Base-by-base conservation (phyloP, 371 early-diverging fungal genomes). In the Polyrhizophydium stewartii region DNA sequence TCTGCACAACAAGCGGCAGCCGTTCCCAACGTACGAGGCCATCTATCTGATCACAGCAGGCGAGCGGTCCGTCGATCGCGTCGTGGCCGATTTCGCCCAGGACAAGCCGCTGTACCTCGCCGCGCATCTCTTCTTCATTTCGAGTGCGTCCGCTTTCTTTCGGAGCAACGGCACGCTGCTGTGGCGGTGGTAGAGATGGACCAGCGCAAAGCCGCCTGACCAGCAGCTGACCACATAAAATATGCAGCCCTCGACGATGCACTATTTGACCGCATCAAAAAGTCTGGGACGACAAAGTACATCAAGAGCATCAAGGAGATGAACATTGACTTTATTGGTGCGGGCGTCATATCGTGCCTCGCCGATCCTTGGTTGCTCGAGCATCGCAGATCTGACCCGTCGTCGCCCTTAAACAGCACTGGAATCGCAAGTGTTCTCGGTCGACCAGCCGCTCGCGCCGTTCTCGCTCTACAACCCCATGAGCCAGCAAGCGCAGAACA, bases 41-140 rank as follows among this genome's bases (percentile, higher is more conserved):
- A 86, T 98, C 53, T 96, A 98, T 73, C 87, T 97, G 63, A 74
- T 98, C 64, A 86, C 92, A 16, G 94, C 98, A 12, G 89, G 85
- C 32, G 75, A 80, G 22, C 87, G 89, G 46, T 89, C 89, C 1
- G 81, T 96, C 33, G 65, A 72, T n/a, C 79, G 85, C 32, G 70
- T 96, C 22, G 87, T 94, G 22, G 85, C 87, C 59, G 98, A 96
- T 73, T 91, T 92, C 72, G 73, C 66, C 0, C 59, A 49, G n/a
- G 59, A 61, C 25, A 69, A 72, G 40, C 73, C 73, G 16, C 62
- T 64, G 69, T 81, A 81, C 51, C 70, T 72, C 21, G 69, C 67
- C 6, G 81, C 73, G 9, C 81, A 81, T 58, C 59, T 77, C 38
- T 80, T 69, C 59, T 80, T 73, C 58, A 74, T 71, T 0, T 31